Percentiles rank a stretch among this genome's conserved stretches.
Conservation (phyloP, 2,329 filamentous ascomycete species). For the Fusarium nurragi region DNA sequence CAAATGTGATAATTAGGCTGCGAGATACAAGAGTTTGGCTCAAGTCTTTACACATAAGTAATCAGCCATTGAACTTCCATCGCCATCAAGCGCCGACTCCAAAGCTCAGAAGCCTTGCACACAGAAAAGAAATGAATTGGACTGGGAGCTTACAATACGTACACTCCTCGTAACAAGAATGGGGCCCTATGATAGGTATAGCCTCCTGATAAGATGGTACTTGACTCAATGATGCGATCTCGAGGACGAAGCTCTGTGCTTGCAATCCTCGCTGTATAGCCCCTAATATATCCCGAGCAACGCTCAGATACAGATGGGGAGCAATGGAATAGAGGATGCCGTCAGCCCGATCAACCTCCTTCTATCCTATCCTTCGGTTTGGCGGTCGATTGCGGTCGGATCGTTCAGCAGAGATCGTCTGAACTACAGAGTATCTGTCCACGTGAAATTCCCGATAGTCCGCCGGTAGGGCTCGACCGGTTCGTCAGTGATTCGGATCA, state of each 20-base stretch:
- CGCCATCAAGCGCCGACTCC: slow-evolving; percentile 13
- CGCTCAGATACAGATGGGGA: slow-evolving; percentile 38
- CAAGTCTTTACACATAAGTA: slow-evolving; percentile 38
- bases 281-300: slow-evolving; percentile 23
- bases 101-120: slow-evolving; percentile 18
- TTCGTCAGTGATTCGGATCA: slow-evolving; percentile 9
- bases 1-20: slow-evolving; percentile 45
- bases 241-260: slow-evolving; percentile 74
- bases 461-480: neutral
- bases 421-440: neutral
- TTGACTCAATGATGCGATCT: slow-evolving; percentile 46
- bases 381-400: slow-evolving; percentile 18
- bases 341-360: slow-evolving; percentile 36
- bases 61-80: slow-evolving; percentile 42
- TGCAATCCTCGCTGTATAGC: slow-evolving; percentile 48
- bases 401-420: slow-evolving; percentile 3
- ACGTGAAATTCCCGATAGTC: neutral
- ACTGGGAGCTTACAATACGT: slow-evolving; percentile 63
- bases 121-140: slow-evolving; percentile 44
- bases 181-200: slow-evolving; percentile 25
- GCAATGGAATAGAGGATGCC: slow-evolving; percentile 28
- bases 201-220: slow-evolving; percentile 36
- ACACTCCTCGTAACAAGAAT: slow-evolving; percentile 56
- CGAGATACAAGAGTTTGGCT: slow-evolving; percentile 42
- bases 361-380: slow-evolving; percentile 33